These are phyloP conservation scores for Potentilla sterilis DNA, from an alignment of 306 rosid genomes.

Conservation along the genomic window DNA sequence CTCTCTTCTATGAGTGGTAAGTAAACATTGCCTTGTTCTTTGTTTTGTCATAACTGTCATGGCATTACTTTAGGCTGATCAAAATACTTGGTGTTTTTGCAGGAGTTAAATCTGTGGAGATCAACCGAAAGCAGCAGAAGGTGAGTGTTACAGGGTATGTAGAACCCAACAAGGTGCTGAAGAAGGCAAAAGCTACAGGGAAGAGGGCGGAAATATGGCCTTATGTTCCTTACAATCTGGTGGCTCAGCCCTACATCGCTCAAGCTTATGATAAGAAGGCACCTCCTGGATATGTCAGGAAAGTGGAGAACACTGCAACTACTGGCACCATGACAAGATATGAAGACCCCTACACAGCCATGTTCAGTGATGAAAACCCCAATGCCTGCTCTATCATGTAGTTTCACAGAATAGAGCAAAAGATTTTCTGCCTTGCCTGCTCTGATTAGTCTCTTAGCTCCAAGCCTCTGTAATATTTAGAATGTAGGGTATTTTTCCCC, in stretches of 20 bases:
- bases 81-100: conserved; percentile 18
- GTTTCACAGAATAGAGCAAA: conserved; percentile 2
- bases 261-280: conserved; percentile 91
- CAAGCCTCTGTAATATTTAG: conserved; percentile 39
- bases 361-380: conserved; percentile 98
- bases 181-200: conserved; percentile 92
- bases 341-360: conserved; percentile 79
- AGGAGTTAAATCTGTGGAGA: conserved; percentile 94
- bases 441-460: conserved; percentile 1
- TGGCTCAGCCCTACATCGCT: conserved; percentile 81
- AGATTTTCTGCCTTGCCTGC: not conserved
- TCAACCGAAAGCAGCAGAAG: conserved; percentile 93
- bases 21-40: conserved; percentile 2
- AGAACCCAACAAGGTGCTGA: conserved; percentile 84
- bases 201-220: conserved; percentile 96
- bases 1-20: conserved; percentile 76
- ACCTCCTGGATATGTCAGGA: conserved; percentile 93
- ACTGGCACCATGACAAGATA: conserved; percentile 53
- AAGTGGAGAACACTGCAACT: conserved; percentile 49
- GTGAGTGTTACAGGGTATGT: conserved; percentile 82
- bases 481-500: conserved; percentile 25
- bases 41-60: not conserved
- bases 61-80: not conserved
- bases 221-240: conserved; percentile 79
- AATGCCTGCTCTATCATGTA: conserved; percentile 96